phyloP scores from a whole-genome alignment of 106 monocot species.

The Amphibolis antarctica region DNA sequence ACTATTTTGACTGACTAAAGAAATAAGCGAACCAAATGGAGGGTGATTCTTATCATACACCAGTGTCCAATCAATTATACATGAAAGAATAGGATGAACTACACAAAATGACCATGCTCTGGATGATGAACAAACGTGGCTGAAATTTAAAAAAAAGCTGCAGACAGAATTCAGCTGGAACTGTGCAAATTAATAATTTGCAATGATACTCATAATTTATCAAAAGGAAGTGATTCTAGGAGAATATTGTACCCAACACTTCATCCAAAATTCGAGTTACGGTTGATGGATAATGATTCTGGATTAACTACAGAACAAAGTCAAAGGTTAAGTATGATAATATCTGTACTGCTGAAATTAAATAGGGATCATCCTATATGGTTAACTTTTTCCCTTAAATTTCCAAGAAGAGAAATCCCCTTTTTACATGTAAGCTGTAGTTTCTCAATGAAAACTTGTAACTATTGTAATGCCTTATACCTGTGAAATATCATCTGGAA shows the following conservation, averaged over 20 bases:
- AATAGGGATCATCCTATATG: no score
- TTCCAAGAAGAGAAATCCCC: not conserved
- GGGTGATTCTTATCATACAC: slow-evolving; percentile 54
- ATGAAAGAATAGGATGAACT: slow-evolving; percentile 95
- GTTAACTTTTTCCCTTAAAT: no score
- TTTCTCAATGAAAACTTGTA: not conserved
- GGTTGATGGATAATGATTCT: slow-evolving; percentile 78
- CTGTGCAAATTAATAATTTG: not conserved
- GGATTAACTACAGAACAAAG: slow-evolving; percentile 71
- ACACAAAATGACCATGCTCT: slow-evolving; percentile 94
- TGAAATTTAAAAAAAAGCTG: not conserved
- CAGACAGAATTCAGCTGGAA: not conserved
- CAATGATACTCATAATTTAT: not conserved
- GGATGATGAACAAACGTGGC: slow-evolving; percentile 89
- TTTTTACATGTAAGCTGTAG: not conserved
- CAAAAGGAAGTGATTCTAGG: not conserved
- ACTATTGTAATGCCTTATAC: slow-evolving; percentile 22
- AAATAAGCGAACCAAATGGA: slow-evolving; percentile 91
- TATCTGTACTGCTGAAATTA: no score
- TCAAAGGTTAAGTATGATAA: slow-evolving; percentile 4
- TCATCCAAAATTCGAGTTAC: slow-evolving; percentile 76
- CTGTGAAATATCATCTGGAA: slow-evolving; percentile 95
- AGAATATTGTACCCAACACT: slow-evolving; percentile 51
- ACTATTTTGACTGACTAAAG: slow-evolving; percentile 67
- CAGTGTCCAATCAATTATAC: slow-evolving; percentile 85